Evolutionary conservation across 805 yeast species (phyloP), one percentile per base, ranked within the genome.

Genomic region (Kazachstania kunashirensis): DNA sequence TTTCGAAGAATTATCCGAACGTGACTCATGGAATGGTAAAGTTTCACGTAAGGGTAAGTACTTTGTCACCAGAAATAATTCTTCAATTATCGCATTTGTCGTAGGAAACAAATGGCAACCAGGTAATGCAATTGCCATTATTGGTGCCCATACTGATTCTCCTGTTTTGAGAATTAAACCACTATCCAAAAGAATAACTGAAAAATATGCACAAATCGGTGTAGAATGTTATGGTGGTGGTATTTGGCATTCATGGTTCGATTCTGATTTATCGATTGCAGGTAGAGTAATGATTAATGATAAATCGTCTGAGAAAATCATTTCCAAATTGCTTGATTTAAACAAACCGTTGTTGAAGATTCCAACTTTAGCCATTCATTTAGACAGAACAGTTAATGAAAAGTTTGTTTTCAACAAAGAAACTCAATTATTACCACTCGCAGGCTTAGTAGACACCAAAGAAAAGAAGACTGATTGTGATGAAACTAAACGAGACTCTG

Each of bases 161-260:
- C 97, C 97, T 9, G 77, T 84, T 23, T 67, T 89, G 46, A 72
- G 94, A 54, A 74, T 89, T 47, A 92, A 89, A 62, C 98, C 98
- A 10, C 67, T 81, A 21, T 82, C 95, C 17, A 76, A 78, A 52
- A 74, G 73, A 47, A 58, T 64, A 9, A 63, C 68, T 13, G 88
- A 83, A 49, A 94, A 94, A 1, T 89, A 77, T 51, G 70, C 76
- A 38, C 95, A 88, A 57, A 76, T 92, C 14, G 97, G 95, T 26
- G 94, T 92, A 8, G 97, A 92, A 60, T 74, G 79, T 34, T 89
- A 89, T 53, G 97, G 98, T 39, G 97, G 97, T 24, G 92, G 95
- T 34, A 77, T 88, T 38, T 92, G 96, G 77, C 96, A 84, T 55
- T 75, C 95, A 5, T 89, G 97, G 96, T 89, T 92, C 53, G 98